These are phyloP conservation scores for Globisporangium emineosum DNA, from an alignment of 352 stramenopile genomes.

Conservation along the genomic window DNA sequence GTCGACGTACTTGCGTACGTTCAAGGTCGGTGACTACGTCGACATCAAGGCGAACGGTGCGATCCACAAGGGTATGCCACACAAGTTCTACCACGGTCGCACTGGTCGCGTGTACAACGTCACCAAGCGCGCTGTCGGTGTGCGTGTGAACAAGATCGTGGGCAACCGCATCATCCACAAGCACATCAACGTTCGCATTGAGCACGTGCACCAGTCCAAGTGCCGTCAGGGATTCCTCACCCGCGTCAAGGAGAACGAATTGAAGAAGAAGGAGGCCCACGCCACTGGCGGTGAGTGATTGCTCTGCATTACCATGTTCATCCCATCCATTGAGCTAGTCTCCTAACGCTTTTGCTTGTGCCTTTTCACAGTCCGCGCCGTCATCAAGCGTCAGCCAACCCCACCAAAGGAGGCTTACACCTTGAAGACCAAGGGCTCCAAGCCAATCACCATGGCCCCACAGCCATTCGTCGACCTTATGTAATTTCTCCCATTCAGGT, in stretches of 20 bases:
- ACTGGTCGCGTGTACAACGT: slow-evolving; percentile 99
- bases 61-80: slow-evolving; percentile 99
- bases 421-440: slow-evolving; percentile 85
- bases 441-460: slow-evolving; percentile 96
- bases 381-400: slow-evolving; percentile 94
- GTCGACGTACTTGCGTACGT: slow-evolving; percentile 97
- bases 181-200: slow-evolving; percentile 99
- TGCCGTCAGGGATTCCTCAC: slow-evolving; percentile 98
- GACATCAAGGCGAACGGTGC: slow-evolving; percentile 99
- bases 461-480: slow-evolving; percentile 98
- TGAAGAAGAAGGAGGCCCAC: slow-evolving; percentile 95
- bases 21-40: slow-evolving; percentile 99
- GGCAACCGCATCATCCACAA: slow-evolving; percentile 99
- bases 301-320: neutral
- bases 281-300: slow-evolving; percentile 74
- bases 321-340: slow-evolving; percentile 18
- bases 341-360: neutral
- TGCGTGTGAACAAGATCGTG: slow-evolving; percentile 99
- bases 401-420: slow-evolving; percentile 96
- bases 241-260: slow-evolving; percentile 98
- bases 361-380: slow-evolving; percentile 53
- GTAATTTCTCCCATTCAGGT: slow-evolving; percentile 65
- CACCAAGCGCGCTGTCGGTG: slow-evolving; percentile 97
- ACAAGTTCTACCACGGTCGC: slow-evolving; percentile 99
- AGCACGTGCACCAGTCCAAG: slow-evolving; percentile 98